Evolutionary conservation across 1,139 yeast genomes (phyloP).

Genomic region (Yamadazyma triangularis): DNA sequence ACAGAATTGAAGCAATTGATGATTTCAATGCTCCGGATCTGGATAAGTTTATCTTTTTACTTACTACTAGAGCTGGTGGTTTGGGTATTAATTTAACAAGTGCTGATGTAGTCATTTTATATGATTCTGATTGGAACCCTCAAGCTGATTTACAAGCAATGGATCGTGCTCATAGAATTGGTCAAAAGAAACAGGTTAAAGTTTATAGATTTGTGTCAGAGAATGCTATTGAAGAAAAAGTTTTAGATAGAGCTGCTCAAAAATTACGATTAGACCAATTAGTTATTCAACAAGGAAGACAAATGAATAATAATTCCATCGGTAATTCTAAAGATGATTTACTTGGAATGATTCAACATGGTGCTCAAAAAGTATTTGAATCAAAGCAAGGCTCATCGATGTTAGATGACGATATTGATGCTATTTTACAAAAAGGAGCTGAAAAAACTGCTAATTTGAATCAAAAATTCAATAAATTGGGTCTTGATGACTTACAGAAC

Average conservation of each 20-base stretch:
- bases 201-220: constrained; percentile 93
- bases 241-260: constrained; percentile 92
- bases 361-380: constrained; percentile 84
- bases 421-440: constrained; percentile 70
- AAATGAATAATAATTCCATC: constrained; percentile 32
- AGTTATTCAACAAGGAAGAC: constrained; percentile 92
- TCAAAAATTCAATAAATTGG: constrained; percentile 76
- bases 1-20: constrained; percentile 87
- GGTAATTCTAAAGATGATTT: constrained; percentile 74
- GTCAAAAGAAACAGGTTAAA: constrained; percentile 92
- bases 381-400: constrained; percentile 31
- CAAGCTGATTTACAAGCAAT: constrained; percentile 98
- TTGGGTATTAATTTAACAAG: constrained; percentile 90
- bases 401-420: constrained; percentile 75
- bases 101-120: constrained; percentile 86
- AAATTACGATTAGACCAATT: constrained; percentile 88
- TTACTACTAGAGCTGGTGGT: constrained; percentile 99
- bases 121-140: constrained; percentile 98
- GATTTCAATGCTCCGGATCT: constrained; percentile 83
- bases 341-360: constrained; percentile 93
- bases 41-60: constrained; percentile 74
- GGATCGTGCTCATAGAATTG: constrained; percentile 98
- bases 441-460: constrained; percentile 74
- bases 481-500: constrained; percentile 88
- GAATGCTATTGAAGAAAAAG: constrained; percentile 94